Percentiles rank a stretch among this genome's conserved stretches.
phyloP scores from a whole-genome alignment of 78 protist genomes.

The Blattamonas nauphoetae region DNA sequence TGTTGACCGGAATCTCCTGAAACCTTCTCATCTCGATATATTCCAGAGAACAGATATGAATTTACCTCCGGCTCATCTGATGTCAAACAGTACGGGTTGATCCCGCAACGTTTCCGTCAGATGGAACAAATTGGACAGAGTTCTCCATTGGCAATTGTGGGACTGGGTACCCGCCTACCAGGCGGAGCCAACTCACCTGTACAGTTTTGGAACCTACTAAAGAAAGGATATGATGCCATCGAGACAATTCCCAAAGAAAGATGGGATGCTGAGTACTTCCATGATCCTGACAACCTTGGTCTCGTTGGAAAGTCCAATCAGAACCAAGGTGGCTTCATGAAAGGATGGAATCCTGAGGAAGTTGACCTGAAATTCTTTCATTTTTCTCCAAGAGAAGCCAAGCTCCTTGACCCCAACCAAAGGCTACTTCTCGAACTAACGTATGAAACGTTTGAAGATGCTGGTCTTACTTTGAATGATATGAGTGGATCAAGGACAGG shows the following conservation, averaged over 20 bases:
- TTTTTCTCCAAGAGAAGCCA: conserved; percentile 45
- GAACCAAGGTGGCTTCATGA: conserved; percentile 3
- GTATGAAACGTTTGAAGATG: conserved; percentile 35
- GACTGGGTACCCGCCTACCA: not conserved
- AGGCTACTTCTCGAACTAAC: conserved; percentile 47
- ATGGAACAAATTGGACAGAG: too few species aligned
- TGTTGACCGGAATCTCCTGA: too few species aligned
- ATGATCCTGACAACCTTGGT: not conserved
- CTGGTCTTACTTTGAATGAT: not conserved
- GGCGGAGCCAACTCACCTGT: conserved; percentile 3
- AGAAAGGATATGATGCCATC: not conserved
- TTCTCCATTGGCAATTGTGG: not conserved
- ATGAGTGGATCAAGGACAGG: not conserved
- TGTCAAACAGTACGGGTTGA: too few species aligned
- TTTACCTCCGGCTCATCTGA: too few species aligned
- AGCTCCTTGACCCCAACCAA: conserved; percentile 71
- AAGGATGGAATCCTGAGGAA: not conserved
- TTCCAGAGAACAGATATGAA: too few species aligned
- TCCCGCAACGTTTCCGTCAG: too few species aligned
- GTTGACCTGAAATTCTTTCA: not conserved
- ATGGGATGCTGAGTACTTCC: not conserved
- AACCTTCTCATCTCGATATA: too few species aligned
- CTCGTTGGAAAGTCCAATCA: not conserved
- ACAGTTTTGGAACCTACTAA: not conserved
- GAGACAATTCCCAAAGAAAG: not conserved